Evolutionary conservation across 2,329 filamentous ascomycete species (phyloP), one percentile per base, ranked within the genome.

Genomic region (Sporothrix protearum): DNA sequence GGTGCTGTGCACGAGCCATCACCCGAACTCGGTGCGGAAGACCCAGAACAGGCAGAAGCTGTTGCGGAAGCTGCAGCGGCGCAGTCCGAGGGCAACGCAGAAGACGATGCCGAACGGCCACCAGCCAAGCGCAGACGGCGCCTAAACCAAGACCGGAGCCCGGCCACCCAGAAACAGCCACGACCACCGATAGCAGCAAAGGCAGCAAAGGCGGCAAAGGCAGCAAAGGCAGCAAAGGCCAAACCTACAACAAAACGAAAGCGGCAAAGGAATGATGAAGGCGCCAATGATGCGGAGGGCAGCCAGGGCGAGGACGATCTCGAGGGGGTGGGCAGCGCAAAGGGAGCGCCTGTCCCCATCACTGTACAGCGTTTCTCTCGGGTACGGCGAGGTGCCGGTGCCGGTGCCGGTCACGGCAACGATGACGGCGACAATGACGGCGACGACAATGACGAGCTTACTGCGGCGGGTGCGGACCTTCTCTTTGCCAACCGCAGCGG

Each of bases 321-420:
- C 71, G 71, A 76, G 74, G 72, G 73, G 74, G 74, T 74, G 69
- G 79, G 76, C 14, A 77, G 77, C 47, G 76, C 39, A 25, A 42
- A 59, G 33, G 71, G 71, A 3, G 68, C 73, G 2, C 70, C 73
- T 5, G 82, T 90, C 57, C 85, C 87, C 6, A 83, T 91, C n/a
- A 85, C 83, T 1, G 86, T 90, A 0, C 87, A 90, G 76, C 84
- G 88, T 14, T 88, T 89, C 75, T 86, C 85, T n/a, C 82, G 82
- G 68, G 81, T 63, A 1, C 68, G 55, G 28, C 19, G 42, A n/a
- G 51, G 45, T 14, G 28, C n/a, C 19, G 25, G 16, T 28, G 53
- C 36, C 14, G 68, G 14, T n/a, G n/a, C n/a, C n/a, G n/a, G n/a
- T n/a, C n/a, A n/a, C n/a, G n/a, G n/a, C n/a, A n/a, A n/a, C n/a